A percentile compares a stretch with the other conserved stretches of the same genome.
These are phyloP conservation scores for Trichosporon sp. DNA, from an alignment of 1,284 basidiomycete genomes.

Conservation along the genomic window DNA sequence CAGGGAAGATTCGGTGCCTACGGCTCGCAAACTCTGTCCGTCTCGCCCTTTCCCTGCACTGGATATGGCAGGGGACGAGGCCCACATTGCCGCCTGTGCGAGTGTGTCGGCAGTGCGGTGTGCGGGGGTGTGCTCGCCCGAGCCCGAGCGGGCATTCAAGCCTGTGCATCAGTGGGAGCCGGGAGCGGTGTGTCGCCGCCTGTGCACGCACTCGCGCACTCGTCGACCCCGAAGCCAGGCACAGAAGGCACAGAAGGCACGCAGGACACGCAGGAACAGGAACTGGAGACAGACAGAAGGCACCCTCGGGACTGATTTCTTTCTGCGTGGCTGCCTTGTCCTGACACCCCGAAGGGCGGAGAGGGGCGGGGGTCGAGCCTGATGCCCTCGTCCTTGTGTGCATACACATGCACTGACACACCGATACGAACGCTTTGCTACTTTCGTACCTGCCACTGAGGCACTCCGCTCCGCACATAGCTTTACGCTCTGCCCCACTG, in stretches of 20 bases:
- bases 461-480: conserved; percentile 1
- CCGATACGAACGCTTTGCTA: neutral
- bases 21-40: neutral
- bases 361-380: neutral
- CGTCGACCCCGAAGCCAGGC: neutral
- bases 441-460: neutral
- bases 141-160: neutral
- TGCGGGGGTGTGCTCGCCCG: neutral
- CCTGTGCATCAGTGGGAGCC: too few relatives aligned
- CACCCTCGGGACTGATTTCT: conserved; percentile 20
- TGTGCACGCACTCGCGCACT: neutral
- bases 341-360: neutral
- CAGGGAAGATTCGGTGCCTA: neutral
- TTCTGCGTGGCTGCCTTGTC: neutral
- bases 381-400: conserved; percentile 2
- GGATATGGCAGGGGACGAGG: neutral
- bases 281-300: neutral
- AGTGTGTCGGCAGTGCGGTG: neutral
- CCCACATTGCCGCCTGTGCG: neutral
- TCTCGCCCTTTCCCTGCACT: neutral
- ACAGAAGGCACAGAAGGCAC: neutral
- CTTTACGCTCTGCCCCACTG: neutral
- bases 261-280: neutral
- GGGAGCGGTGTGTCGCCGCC: neutral
- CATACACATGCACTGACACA: neutral